phyloP scores from a whole-genome alignment of 2,329 filamentous ascomycete species.

The Pseudogymnoascus sp. region DNA sequence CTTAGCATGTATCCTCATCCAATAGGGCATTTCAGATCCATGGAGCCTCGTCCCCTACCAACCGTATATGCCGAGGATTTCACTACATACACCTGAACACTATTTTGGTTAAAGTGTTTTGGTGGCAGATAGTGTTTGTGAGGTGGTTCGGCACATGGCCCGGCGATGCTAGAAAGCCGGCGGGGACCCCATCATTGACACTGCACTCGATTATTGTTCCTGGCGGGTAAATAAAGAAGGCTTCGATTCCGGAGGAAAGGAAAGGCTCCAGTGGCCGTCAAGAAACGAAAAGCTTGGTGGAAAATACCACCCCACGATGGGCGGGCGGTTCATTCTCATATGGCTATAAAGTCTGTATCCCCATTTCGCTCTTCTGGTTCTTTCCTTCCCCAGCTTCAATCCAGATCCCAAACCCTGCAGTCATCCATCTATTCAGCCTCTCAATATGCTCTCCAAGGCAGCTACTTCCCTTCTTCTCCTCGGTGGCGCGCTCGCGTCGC shows the following conservation, averaged over 20 bases:
- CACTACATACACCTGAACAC: background rate
- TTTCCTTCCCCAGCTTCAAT: background rate
- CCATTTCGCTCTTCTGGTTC: background rate
- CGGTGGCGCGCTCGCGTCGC: background rate
- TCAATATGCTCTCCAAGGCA: constrained; percentile 9
- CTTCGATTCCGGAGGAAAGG: background rate
- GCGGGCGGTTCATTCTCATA: background rate
- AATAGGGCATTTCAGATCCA: background rate
- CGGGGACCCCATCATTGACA: background rate
- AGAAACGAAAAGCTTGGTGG: background rate
- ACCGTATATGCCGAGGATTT: background rate
- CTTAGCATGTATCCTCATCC: background rate
- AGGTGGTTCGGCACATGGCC: background rate
- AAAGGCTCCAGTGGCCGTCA: background rate
- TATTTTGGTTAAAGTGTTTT: constrained; percentile 6
- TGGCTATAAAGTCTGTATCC: background rate
- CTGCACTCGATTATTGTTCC: background rate
- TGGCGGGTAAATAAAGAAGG: constrained; percentile 4
- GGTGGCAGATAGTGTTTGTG: background rate
- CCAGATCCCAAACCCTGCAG: background rate
- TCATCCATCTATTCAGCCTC: background rate
- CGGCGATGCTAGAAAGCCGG: background rate
- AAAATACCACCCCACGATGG: background rate
- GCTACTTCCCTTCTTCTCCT: constrained; percentile 5
- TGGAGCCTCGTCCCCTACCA: background rate